A percentile compares a stretch with the other conserved stretches of the same genome.
These are phyloP conservation scores for Wallacemonas sp. DNA, from an alignment of 208 protist species.

Conservation along the genomic window DNA sequence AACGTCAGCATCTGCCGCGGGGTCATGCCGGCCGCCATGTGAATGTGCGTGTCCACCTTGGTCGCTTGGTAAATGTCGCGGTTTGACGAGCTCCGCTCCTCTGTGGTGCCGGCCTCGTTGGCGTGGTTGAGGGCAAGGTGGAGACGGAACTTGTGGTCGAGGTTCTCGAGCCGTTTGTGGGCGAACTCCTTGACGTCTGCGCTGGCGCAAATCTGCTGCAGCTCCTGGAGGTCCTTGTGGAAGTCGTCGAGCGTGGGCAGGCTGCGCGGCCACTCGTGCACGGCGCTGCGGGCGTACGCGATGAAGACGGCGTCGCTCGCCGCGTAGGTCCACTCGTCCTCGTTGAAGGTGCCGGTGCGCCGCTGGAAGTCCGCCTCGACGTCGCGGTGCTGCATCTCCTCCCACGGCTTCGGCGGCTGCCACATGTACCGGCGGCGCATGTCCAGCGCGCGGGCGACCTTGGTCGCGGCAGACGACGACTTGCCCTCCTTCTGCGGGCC, in stretches of 20 bases:
- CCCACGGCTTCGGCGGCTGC: conserved; percentile 76
- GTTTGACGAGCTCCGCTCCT: conserved; percentile 84
- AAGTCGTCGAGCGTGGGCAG: conserved; percentile 85
- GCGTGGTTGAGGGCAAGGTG: conserved; percentile 94
- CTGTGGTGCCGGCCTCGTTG: conserved; percentile 88
- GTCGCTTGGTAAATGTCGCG: conserved; percentile 95
- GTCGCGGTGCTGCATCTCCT: conserved; percentile 51
- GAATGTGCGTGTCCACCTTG: conserved; percentile 98
- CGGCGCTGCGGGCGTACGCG: conserved; percentile 65
- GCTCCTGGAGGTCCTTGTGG: conserved; percentile 67
- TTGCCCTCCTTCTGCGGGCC: conserved; percentile 47
- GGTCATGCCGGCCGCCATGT: conserved; percentile 96
- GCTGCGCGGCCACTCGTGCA: conserved; percentile 80
- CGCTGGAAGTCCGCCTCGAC: conserved; percentile 87
- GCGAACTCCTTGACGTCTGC: conserved; percentile 92
- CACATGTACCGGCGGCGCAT: conserved; percentile 83
- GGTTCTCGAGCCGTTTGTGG: conserved; percentile 88
- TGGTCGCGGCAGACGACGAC: conserved; percentile 42
- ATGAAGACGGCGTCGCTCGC: conserved; percentile 90
- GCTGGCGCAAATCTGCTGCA: conserved; percentile 69
- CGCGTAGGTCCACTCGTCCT: conserved; percentile 89
- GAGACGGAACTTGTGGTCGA: conserved; percentile 94
- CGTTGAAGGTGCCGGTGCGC: conserved; percentile 85
- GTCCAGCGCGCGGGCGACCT: conserved; percentile 68
- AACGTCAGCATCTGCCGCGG: conserved; percentile 94